A percentile compares a stretch with the other conserved stretches of the same genome.
Conservation (phyloP, 805 yeast genomes). For the Saccharomycopsis selenospora region DNA sequence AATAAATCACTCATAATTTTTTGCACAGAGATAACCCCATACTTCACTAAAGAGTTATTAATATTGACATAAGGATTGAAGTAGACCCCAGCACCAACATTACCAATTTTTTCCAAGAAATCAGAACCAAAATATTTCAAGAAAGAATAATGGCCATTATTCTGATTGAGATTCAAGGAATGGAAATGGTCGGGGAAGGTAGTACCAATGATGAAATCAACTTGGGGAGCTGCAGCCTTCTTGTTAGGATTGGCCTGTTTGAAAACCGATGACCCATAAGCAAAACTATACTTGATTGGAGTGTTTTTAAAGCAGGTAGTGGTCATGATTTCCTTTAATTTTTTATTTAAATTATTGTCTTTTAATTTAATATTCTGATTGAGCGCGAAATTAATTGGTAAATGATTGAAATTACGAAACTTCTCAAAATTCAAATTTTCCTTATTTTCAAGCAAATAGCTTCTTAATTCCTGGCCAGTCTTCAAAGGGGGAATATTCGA, state of each 20-base stretch:
- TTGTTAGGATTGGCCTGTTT: slow-evolving; percentile 52
- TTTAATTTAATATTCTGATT: slow-evolving; percentile 19
- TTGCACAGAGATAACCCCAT: slow-evolving; percentile 72
- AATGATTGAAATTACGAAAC: slow-evolving; percentile 17
- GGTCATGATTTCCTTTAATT: slow-evolving; percentile 5
- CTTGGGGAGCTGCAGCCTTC: slow-evolving; percentile 45
- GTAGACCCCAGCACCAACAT: slow-evolving; percentile 82
- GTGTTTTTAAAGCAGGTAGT: slow-evolving; percentile 43
- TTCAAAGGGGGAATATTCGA: slow-evolving; percentile 19
- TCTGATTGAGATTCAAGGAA: slow-evolving; percentile 53
- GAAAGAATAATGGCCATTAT: slow-evolving; percentile 73
- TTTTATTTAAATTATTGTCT: neutral
- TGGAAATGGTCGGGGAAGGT: slow-evolving; percentile 74
- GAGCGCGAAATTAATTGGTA: slow-evolving; percentile 19
- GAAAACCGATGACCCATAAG: slow-evolving; percentile 93
- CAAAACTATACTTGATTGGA: slow-evolving; percentile 75
- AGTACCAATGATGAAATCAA: slow-evolving; percentile 81
- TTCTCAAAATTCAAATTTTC: slow-evolving; percentile 4
- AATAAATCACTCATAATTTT: slow-evolving; percentile 58
- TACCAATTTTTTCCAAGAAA: slow-evolving; percentile 51
- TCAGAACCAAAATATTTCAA: slow-evolving; percentile 53
- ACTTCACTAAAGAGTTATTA: slow-evolving; percentile 53
- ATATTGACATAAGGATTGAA: slow-evolving; percentile 84
- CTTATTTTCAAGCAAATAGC: slow-evolving; percentile 8
- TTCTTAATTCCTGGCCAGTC: slow-evolving; percentile 5